These are phyloP conservation scores for Paspalum vaginatum DNA, from an alignment of 176 grass and related monocot species.

Conservation along the genomic window DNA sequence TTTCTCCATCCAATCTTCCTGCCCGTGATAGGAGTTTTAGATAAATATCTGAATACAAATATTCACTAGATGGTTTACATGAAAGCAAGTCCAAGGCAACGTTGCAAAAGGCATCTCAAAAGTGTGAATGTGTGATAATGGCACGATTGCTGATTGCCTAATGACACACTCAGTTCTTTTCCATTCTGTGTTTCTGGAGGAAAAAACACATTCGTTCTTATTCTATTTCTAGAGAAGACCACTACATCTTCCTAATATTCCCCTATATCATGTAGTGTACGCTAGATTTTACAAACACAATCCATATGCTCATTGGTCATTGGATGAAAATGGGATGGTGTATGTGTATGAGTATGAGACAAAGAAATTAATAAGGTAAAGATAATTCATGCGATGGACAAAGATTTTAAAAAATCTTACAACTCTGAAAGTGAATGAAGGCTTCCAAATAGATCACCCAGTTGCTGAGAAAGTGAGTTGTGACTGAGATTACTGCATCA, in stretches of 20 bases:
- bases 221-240: not conserved
- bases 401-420: constrained; percentile 61
- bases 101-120: not conserved
- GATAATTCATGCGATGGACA: constrained; percentile 14
- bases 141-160: not conserved
- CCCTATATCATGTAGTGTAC: no score
- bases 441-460: constrained; percentile 74
- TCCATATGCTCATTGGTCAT: not conserved
- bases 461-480: constrained; percentile 66
- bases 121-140: not conserved
- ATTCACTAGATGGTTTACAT: not conserved
- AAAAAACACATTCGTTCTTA: not conserved
- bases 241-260: not conserved
- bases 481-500: constrained; percentile 85
- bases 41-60: not conserved
- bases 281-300: not conserved
- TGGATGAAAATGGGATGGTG: not conserved
- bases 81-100: not conserved
- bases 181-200: not conserved
- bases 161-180: not conserved
- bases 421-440: constrained; percentile 72
- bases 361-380: constrained; percentile 13
- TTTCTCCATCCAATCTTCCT: no score
- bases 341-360: no score
- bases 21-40: no score